phyloP scores from a whole-genome alignment of 805 yeast species.

The Komagataella ulmi region DNA sequence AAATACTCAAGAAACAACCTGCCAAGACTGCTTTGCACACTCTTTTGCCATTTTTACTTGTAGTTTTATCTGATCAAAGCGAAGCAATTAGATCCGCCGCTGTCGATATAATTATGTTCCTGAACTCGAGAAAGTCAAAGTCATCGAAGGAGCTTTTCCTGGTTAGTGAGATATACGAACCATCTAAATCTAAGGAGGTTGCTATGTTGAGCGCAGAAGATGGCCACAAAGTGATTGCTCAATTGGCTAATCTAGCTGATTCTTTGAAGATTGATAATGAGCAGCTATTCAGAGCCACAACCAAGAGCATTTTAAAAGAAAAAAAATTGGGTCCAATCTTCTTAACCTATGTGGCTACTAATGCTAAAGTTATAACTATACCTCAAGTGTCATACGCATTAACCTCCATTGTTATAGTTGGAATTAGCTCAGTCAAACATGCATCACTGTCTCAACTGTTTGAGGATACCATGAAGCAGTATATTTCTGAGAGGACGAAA shows the following conservation, averaged over 20 bases:
- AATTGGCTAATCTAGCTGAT: slow-evolving; percentile 16
- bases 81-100: slow-evolving; percentile 35
- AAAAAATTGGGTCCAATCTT: slow-evolving; percentile 42
- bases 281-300: slow-evolving; percentile 7
- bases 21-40: slow-evolving; percentile 27
- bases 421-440: slow-evolving; percentile 23
- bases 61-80: slow-evolving; percentile 38
- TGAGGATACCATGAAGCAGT: slow-evolving; percentile 28
- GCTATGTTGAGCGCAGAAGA: slow-evolving; percentile 40
- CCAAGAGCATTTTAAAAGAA: slow-evolving; percentile 23
- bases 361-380: slow-evolving; percentile 37
- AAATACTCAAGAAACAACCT: slow-evolving; percentile 21
- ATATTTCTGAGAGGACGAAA: slow-evolving; percentile 28
- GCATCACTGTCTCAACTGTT: slow-evolving; percentile 33
- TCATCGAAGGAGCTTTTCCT: slow-evolving; percentile 30
- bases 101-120: slow-evolving; percentile 21
- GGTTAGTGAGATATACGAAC: slow-evolving; percentile 40
- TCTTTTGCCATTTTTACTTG: slow-evolving; percentile 42
- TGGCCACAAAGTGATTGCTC: slow-evolving; percentile 28
- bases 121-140: slow-evolving; percentile 20
- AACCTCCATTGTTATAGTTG: slow-evolving; percentile 28
- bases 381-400: slow-evolving; percentile 45
- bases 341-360: slow-evolving; percentile 56
- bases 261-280: neutral
- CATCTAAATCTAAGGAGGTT: slow-evolving; percentile 24